Evolutionary conservation across 2,329 filamentous ascomycete genomes (phyloP).

Genomic region (Plenodomus tracheiphilus): DNA sequence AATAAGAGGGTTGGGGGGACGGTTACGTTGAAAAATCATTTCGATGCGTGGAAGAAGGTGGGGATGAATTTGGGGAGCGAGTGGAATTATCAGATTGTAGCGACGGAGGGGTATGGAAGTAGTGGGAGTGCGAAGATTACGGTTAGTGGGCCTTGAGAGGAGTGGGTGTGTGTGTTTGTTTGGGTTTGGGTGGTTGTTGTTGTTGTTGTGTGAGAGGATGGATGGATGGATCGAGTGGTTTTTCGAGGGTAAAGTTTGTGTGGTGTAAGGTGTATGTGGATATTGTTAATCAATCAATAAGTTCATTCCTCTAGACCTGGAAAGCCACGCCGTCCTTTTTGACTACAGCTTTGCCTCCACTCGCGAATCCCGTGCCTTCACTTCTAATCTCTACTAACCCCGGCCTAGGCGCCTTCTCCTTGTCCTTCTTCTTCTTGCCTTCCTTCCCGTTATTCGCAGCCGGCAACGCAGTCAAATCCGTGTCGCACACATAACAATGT

Average conservation of each 20-base stretch:
- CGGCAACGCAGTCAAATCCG: slow-evolving; percentile 62
- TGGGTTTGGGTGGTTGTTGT: too few species aligned
- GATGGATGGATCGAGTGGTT: neutral
- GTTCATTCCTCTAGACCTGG: too few species aligned
- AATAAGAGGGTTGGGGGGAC: slow-evolving; percentile 56
- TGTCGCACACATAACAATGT: slow-evolving; percentile 85
- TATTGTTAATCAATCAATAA: too few species aligned
- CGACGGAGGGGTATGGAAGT: slow-evolving; percentile 59
- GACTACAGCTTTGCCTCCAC: slow-evolving; percentile 80
- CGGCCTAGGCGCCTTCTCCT: slow-evolving; percentile 63
- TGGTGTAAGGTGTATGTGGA: too few species aligned
- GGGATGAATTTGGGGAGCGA: slow-evolving; percentile 54
- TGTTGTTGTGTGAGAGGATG: too few species aligned
- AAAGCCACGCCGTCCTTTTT: slow-evolving; percentile 79
- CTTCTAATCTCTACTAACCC: slow-evolving; percentile 79
- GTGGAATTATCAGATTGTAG: slow-evolving; percentile 59
- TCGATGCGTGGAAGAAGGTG: slow-evolving; percentile 56
- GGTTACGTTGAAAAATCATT: slow-evolving; percentile 56
- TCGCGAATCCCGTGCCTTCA: slow-evolving; percentile 91
- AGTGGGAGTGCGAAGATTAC: slow-evolving; percentile 54
- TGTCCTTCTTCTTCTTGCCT: slow-evolving; percentile 44
- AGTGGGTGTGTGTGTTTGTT: too few species aligned
- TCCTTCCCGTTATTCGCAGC: slow-evolving; percentile 33
- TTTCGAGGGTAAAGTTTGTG: too few species aligned
- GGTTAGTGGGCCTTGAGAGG: slow-evolving; percentile 29